phyloP scores from a whole-genome alignment of 1,284 basidiomycete genomes.

The Cutaneotrichosporon arboriforme region DNA sequence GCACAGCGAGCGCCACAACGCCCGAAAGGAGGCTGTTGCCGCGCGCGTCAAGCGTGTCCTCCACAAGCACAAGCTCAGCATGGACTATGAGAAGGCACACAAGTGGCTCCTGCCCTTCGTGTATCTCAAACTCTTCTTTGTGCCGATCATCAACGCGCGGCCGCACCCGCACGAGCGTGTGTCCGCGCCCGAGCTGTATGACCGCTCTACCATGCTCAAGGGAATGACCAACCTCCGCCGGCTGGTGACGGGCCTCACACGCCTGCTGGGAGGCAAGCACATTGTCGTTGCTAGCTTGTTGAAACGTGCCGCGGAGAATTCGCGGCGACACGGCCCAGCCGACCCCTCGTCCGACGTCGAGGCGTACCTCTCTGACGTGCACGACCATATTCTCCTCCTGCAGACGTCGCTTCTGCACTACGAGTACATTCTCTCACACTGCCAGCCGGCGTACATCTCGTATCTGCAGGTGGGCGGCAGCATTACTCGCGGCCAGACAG shows the following conservation, averaged over 20 bases:
- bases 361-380: constrained; percentile 87
- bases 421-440: constrained; percentile 80
- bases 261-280: constrained; percentile 73
- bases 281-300: constrained; percentile 75
- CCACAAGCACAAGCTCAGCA: neutral
- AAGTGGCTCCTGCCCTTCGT: constrained; percentile 11
- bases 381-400: constrained; percentile 87
- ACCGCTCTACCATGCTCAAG: constrained; percentile 52
- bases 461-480: constrained; percentile 65
- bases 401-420: constrained; percentile 81
- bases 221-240: constrained; percentile 76
- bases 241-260: constrained; percentile 72
- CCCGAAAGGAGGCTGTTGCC: neutral
- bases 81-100: neutral
- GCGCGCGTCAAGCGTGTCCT: neutral
- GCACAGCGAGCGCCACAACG: too few relatives aligned
- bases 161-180: constrained; percentile 18
- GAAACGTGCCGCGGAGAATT: constrained; percentile 57
- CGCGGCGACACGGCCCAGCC: neutral
- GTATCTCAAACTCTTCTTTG: constrained; percentile 37
- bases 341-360: constrained; percentile 55
- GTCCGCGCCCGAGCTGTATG: constrained; percentile 29
- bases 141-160: constrained; percentile 26
- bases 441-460: constrained; percentile 77
- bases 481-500: constrained; percentile 59